Evolutionary conservation across 2,329 filamentous ascomycete genomes (phyloP), one percentile per base, ranked within the genome.

Genomic region (Ascochyta viciae-villosae): DNA sequence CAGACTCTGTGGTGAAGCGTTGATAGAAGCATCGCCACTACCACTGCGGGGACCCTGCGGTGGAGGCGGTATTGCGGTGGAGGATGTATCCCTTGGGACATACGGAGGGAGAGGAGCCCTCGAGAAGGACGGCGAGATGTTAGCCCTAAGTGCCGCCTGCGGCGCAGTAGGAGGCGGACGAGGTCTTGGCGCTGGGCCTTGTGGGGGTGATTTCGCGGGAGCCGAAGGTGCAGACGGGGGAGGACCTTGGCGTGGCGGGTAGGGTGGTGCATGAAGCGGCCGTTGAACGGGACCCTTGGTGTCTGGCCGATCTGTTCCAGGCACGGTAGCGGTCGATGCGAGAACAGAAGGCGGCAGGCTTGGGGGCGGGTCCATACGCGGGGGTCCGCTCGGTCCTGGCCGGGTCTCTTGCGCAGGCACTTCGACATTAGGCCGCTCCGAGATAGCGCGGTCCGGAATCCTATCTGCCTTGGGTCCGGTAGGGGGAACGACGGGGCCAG

Each of bases 391-490:
- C 24, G 55, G 33, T 12, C 40, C 48, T 37, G 64, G 42, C 33
- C 64, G 65, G 9, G 16, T 53, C 6, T 74, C 69, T 50, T 68
- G 64, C 19, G 34, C 45, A 24, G 65, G 52, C 27, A 37, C 51
- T 15, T 74, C 70, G 15, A 48, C 50, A 23, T 56, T 26, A 38
- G 59, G 62, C 45, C 73, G 66, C 31, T 76, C 75, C 16, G 61
- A 47, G 23, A 27, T 19, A 16, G n/a, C n/a, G 46, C 73, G 67
- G 41, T 76, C 75, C 8, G 59, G 47, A 12, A 64, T 42, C 33
- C 76, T 66, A 40, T 75, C 72, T 22, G 76, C 75, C 54, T 76
- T 78, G 4, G 76, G 77, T 43, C 74, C 78, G 31, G 75, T 72
- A n/a, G 79, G 77, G 9, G 76, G 72, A 43, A 67, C 58, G 23